Percentiles rank a stretch among this genome's conserved stretches.
Evolutionary conservation across 768 basidiomycete genomes (phyloP).

Genomic region (Xerocomellus dryophilus): DNA sequence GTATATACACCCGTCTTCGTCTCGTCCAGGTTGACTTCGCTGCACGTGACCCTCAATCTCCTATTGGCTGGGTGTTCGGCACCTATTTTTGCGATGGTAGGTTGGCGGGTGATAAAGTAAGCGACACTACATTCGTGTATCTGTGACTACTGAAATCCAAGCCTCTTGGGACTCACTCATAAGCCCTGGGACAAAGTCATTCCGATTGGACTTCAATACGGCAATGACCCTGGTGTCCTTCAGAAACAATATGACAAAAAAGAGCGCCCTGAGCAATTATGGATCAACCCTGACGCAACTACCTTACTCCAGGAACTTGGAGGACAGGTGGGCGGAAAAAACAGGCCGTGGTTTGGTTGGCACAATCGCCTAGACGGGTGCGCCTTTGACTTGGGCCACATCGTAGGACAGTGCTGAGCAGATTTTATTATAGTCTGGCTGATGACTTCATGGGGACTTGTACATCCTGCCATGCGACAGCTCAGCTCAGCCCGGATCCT

Average conservation of each 20-base stretch:
- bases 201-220: conserved; percentile 1
- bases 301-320: background rate
- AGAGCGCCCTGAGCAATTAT: background rate
- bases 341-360: conserved; percentile 5
- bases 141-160: background rate
- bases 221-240: background rate
- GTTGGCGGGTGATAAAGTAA: background rate
- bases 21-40: conserved; percentile 1
- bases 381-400: background rate
- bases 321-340: background rate
- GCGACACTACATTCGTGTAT: background rate
- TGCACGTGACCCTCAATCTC: background rate
- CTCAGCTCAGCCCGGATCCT: background rate
- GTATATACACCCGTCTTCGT: background rate
- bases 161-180: background rate
- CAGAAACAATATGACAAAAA: background rate
- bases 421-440: background rate
- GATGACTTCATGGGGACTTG: conserved; percentile 4
- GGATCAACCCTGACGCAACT: background rate
- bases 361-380: background rate
- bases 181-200: background rate
- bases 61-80: conserved; percentile 3
- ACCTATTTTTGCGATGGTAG: conserved; percentile 2
- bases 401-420: background rate
- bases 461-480: conserved; percentile 5